Evolutionary conservation across 441 rosid species (phyloP).

Genomic region (Melastoma candidum): DNA sequence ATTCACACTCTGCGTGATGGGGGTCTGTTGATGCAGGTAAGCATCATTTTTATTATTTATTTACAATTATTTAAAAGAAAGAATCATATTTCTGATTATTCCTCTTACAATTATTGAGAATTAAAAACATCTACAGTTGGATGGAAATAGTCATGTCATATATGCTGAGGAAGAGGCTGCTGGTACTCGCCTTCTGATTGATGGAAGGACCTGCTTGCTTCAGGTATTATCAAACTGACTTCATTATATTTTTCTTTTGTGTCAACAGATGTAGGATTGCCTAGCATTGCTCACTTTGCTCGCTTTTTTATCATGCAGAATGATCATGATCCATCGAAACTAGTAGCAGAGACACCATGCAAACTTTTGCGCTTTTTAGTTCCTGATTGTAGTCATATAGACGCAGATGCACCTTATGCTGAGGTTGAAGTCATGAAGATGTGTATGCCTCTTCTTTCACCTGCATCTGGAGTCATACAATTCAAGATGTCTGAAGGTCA

Average conservation of each 20-base stretch:
- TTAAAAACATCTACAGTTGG: conserved; percentile 42
- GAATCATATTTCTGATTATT: background rate
- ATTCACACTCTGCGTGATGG: conserved; percentile 99
- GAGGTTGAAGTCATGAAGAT: conserved; percentile 99
- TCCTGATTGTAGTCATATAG: conserved; percentile 83
- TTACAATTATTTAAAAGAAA: conserved; percentile 3
- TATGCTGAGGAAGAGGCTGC: conserved; percentile 99
- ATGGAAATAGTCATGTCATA: conserved; percentile 98
- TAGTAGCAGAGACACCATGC: conserved; percentile 99
- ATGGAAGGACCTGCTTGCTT: conserved; percentile 99
- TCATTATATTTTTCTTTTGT: conserved; percentile 6
- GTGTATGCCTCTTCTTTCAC: conserved; percentile 99
- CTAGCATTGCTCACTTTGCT: conserved; percentile 6
- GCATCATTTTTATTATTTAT: conserved; percentile 17
- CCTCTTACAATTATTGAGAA: background rate
- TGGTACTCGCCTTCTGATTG: conserved; percentile 99
- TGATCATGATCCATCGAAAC: conserved; percentile 98
- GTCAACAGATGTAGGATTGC: background rate
- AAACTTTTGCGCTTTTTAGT: conserved; percentile 92
- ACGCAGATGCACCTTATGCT: conserved; percentile 93
- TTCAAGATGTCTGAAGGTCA: conserved; percentile 98
- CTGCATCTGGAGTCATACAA: conserved; percentile 87
- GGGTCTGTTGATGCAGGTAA: conserved; percentile 99
- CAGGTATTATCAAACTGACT: conserved; percentile 38
- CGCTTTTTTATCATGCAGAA: conserved; percentile 39